Evolutionary conservation across 2,329 filamentous ascomycete species (phyloP), one percentile per base, ranked within the genome.

Genomic region (Beauveria pseudobassiana): DNA sequence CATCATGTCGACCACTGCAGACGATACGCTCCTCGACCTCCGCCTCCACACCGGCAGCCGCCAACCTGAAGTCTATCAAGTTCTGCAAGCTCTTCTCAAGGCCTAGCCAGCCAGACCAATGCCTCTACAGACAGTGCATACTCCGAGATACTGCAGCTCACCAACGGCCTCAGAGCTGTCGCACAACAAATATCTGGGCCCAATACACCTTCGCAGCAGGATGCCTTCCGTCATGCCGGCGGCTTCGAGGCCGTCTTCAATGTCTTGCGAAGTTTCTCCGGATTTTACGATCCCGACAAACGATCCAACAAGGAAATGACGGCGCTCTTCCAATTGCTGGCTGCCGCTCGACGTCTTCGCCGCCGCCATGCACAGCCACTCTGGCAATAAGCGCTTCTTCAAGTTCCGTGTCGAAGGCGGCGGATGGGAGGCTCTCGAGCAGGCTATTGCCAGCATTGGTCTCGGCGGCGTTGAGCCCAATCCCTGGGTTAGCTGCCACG

Each of bases 331-430:
- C 81, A 84, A 63, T 77, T 93, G 20, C 77, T 96, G 20, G 85
- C 91, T 69, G 82, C 82, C 9, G n/a, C 78, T 95, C 45, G 85
- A 85, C 38, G 84, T 95, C 16, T 76, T 98, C 30, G 87, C 89
- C 1, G 87, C 88, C 53, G 86, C 87, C 16, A 82, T 99, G 66
- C 84, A 86, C 59, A 86, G 86, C 51, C 92, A 98, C 73, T 82
- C 88, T 52, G 93, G 93, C 22, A 99, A 98, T 75, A 84, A 88
- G 69, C 85, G 90, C 67, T 97, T 93, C 77, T 98, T 98, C 72
- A 84, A 86, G 63, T 87, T 86, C 66, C 82, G 86, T 66, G 85
- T 96, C 34, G 84, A 90, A 63, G 87, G 85, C 24, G 89, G 87
- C 62, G 92, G 93, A 3, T 96, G 91, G 87, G 81, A 86, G 65